Conservation (phyloP, 1,139 yeast species). For the Hemisphaericaspora subhashii region DNA sequence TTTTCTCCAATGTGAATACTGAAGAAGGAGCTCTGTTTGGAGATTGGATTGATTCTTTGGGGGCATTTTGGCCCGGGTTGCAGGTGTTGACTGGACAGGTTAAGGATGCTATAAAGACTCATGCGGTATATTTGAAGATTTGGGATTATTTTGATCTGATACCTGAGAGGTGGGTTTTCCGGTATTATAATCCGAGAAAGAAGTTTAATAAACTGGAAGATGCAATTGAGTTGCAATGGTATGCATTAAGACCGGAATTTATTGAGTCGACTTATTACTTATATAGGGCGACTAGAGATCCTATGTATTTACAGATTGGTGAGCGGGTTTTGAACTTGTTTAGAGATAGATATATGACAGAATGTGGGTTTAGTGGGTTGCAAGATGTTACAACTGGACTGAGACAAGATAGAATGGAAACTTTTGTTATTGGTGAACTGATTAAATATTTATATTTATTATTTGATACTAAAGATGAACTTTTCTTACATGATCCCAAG, state of each 20-base stretch:
- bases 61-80: constrained; percentile 88
- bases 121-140: constrained; percentile 66
- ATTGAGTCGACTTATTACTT: constrained; percentile 84
- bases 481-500: constrained; percentile 40
- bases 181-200: constrained; percentile 11
- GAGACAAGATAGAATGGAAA: constrained; percentile 81
- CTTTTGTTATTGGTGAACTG: constrained; percentile 86
- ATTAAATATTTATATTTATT: constrained; percentile 78
- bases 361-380: constrained; percentile 83
- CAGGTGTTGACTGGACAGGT: constrained; percentile 79
- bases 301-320: constrained; percentile 78
- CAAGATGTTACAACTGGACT: constrained; percentile 66
- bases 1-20: constrained; percentile 61
- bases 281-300: constrained; percentile 84
- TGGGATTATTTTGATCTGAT: constrained; percentile 82
- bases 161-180: constrained; percentile 83
- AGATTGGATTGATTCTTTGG: constrained; percentile 80
- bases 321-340: constrained; percentile 58
- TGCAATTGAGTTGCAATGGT: constrained; percentile 73
- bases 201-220: constrained; percentile 17
- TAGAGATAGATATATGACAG: constrained; percentile 49
- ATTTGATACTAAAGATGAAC: constrained; percentile 66
- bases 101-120: constrained; percentile 61
- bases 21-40: constrained; percentile 51
- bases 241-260: constrained; percentile 89